Evolutionary conservation across 805 yeast genomes (phyloP), one percentile per base, ranked within the genome.

Genomic region (Hanseniaspora vineae): DNA sequence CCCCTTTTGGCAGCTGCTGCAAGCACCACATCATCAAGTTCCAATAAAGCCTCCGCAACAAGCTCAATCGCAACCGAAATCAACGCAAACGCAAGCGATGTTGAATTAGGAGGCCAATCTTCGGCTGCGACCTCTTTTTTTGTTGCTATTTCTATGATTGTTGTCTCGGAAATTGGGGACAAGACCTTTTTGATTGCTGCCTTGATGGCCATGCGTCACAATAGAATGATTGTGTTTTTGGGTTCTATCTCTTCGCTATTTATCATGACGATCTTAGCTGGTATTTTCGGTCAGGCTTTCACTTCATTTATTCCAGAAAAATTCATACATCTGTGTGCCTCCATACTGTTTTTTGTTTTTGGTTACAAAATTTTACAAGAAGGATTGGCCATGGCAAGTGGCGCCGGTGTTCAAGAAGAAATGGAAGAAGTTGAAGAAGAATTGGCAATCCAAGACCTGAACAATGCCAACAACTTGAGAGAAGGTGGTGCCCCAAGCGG

Each of bases 141-240:
- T 50, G 78, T 90, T 81, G 77, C 97, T 1, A 68, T 81, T 33
- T 77, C 90, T 14, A 92, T 92, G 98, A 92, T 92, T 59, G 68
- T 85, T 32, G 84, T 88, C n/a, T 84, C 95, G 31, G 99, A 92
- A 65, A 82, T 92, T 50, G 98, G 98, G 50, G 99, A 92, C 65
- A 92, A 92, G 68, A 92, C 99, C 0, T 92, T 92, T 61, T 73
- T 92, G 54, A 87, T 92, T 57, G 97, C 98, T 35, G 97, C 97
- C 1, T 72, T 92, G 54, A 89, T 92, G 96, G 96, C 97, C 31
- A 92, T 92, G 97, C 84, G 86, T 61, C 81, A 88, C 65, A 77
- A 89, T 17, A 75, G 94, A 57, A 57, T 75, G 58, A 72, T 86
- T 44, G 97, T 92, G n/a, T 90, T 92, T 62, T 71, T 86, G 9